Base-by-base conservation (phyloP, 768 basidiomycete species). In the Naganishia vishniacii region DNA sequence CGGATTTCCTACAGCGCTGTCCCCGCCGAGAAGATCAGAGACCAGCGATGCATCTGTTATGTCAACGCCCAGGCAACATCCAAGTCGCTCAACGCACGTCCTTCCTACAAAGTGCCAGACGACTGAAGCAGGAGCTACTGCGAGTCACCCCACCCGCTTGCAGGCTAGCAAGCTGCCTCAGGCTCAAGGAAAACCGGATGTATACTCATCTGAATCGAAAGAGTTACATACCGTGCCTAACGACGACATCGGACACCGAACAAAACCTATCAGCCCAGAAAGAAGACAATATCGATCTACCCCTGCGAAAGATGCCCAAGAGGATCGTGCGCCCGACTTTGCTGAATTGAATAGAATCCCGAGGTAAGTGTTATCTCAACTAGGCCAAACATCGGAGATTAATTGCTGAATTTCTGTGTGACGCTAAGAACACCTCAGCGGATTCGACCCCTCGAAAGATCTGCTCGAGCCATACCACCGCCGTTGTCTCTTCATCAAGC, bases 371-470 rank as follows among this genome's bases (percentile, higher is more conserved):
- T 34, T 26, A 6, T 20, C 31, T 8, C 20, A n/a, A 2, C 20
- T 8, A 26, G 13, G 1, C n/a, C 5, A 15, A 32, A 31, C 15
- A 7, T 1, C 49, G 18, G 13, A 5, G 48, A 31, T 31, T 51
- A 6, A 32, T 8, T 18, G 9, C 3, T 4, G 8, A 4, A n/a
- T 20, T 20, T 28, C 18, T 3, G n/a, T n/a, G n/a, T n/a, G n/a
- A n/a, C n/a, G n/a, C 20, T 18, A 28, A 51, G 49, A 9, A 51
- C 49, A 6, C 49, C 49, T 51, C 49, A 51, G 32, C 49, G 49
- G 31, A 31, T 31, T 16, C 16, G 13, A 18, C 29, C 32, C 12
- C 31, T 6, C 3, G 20, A 18, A 11, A 26, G 49, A n/a, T 31
- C 49, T 20, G 31, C 29, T 31, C 11, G 49, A 20, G 28, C n/a